phyloP scores from a whole-genome alignment of 257 asterid genomes.

The Solanum dulcamara region DNA sequence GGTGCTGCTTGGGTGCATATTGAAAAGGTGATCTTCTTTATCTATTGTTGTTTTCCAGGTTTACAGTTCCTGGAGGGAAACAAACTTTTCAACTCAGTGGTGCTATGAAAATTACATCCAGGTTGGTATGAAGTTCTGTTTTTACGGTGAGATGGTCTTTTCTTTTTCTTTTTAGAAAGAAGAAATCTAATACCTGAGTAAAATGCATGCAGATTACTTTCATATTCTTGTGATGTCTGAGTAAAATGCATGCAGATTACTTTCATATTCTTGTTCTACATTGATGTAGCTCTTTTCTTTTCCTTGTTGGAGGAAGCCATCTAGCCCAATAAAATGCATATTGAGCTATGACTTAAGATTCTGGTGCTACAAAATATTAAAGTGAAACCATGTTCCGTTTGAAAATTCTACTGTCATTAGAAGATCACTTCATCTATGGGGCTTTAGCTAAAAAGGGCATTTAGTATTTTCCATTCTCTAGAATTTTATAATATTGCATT shows the following conservation, averaged over 20 bases:
- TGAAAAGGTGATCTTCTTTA: neutral
- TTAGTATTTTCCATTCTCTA: neutral
- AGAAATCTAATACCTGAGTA: neutral
- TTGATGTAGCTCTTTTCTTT: neutral
- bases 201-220: neutral
- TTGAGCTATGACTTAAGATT: neutral
- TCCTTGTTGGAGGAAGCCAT: neutral
- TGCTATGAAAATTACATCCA: constrained; percentile 89
- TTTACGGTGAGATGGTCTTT: neutral
- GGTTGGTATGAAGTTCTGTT: constrained; percentile 16
- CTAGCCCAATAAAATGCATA: neutral
- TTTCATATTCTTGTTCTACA: neutral
- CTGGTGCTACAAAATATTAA: neutral
- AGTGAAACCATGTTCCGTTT: neutral
- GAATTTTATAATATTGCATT: neutral
- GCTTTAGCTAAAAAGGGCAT: neutral
- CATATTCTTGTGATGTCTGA: too few species aligned
- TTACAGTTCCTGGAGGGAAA: constrained; percentile 84
- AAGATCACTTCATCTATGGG: neutral
- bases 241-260: neutral
- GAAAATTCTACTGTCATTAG: neutral
- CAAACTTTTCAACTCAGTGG: constrained; percentile 86
- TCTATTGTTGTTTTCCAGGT: constrained; percentile 29
- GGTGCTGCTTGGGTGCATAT: neutral
- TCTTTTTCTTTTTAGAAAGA: neutral